A percentile compares a stretch with the other conserved stretches of the same genome.
These are phyloP conservation scores for Crithidia brevicula DNA, from an alignment of 208 protist genomes.

Conservation along the genomic window DNA sequence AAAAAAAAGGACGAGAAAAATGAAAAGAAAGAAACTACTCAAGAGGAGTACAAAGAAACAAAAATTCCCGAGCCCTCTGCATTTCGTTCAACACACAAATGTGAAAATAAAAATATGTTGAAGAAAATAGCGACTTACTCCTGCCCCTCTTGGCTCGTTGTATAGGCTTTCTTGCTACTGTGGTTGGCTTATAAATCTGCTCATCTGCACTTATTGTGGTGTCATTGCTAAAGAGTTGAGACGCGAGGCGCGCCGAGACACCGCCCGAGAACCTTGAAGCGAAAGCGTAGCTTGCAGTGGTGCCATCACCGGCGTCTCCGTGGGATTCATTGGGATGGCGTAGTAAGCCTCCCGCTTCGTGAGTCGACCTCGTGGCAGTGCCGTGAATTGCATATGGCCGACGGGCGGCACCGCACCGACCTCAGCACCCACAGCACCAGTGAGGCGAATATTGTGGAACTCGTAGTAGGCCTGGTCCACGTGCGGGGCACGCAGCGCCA, in stretches of 20 bases:
- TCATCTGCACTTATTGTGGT: too few species aligned
- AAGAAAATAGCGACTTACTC: neutral
- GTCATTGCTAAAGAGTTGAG: neutral
- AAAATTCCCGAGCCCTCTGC: too few species aligned
- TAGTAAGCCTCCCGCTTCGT: constrained; percentile 36
- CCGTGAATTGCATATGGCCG: constrained; percentile 25
- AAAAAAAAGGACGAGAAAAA: neutral
- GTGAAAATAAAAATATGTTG: neutral
- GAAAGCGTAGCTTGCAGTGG: neutral
- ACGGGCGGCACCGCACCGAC: constrained; percentile 6
- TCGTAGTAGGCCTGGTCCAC: constrained; percentile 16
- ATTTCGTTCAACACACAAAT: neutral
- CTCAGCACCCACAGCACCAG: neutral
- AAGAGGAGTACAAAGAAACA: neutral
- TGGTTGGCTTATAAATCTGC: too few species aligned
- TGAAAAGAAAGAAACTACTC: neutral
- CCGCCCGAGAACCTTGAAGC: neutral
- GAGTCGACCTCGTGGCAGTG: constrained; percentile 31
- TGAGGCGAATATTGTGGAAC: constrained; percentile 27
- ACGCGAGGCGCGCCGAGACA: neutral
- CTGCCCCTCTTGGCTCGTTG: too few species aligned
- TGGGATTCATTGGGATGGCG: constrained; percentile 20
- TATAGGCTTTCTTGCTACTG: too few species aligned
- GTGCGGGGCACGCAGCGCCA: constrained; percentile 14
- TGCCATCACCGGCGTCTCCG: constrained; percentile 7